Conservation (phyloP, 768 basidiomycete species). For the Gloeostereum incarnatum region DNA sequence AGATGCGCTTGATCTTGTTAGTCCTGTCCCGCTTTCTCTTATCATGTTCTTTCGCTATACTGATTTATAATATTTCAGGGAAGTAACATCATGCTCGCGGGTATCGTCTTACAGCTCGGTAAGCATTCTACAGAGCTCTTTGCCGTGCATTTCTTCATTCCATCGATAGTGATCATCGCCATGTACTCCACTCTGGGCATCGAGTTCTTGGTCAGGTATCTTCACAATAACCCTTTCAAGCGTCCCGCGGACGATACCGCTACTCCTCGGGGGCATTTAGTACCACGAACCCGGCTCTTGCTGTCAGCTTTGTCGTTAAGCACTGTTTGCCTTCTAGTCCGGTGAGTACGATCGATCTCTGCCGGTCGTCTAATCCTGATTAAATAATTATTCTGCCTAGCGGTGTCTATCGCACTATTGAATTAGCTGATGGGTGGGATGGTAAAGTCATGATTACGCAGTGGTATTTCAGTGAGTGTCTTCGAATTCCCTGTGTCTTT, state of each 20-base stretch:
- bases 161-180: background rate
- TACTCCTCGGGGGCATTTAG: too few species aligned
- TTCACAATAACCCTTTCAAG: too few species aligned
- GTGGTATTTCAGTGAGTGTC: conserved; percentile 26
- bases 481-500: conserved; percentile 1
- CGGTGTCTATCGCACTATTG: conserved; percentile 33
- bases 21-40: background rate
- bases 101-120: conserved; percentile 40
- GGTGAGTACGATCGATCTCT: background rate
- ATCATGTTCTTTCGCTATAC: background rate
- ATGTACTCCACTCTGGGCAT: too few species aligned
- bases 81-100: conserved; percentile 40
- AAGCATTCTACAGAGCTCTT: background rate
- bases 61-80: too few species aligned
- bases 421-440: conserved; percentile 32
- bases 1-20: background rate
- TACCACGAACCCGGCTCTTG: too few species aligned
- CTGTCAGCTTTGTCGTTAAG: conserved; percentile 7
- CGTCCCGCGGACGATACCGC: too few species aligned
- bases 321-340: conserved; percentile 1
- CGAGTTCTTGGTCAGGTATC: too few species aligned
- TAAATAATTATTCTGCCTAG: conserved; percentile 2
- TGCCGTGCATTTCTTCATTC: background rate
- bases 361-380: background rate
- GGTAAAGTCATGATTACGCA: conserved; percentile 35